phyloP scores from a whole-genome alignment of 805 yeast species.

The Yarrowia osloensis region DNA sequence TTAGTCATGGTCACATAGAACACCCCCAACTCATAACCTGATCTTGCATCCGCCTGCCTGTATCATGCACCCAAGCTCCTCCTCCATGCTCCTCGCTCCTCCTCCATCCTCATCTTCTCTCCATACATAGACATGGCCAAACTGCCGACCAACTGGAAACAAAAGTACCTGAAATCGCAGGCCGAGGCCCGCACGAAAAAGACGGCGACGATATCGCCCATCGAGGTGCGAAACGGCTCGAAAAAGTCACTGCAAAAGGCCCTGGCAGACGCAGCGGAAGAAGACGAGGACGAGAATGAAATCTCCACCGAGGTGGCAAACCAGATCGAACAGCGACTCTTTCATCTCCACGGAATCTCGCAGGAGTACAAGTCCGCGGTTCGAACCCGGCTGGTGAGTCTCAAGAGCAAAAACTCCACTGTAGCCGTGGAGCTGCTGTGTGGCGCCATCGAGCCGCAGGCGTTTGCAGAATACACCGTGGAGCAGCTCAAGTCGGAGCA shows the following conservation, averaged over 20 bases:
- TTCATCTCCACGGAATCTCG: background rate
- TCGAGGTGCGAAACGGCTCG: constrained; percentile 1
- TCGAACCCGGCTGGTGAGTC: constrained; percentile 12
- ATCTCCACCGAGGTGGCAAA: constrained; percentile 23
- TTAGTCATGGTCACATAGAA: too few species aligned
- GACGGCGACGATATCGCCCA: background rate
- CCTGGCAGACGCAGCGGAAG: constrained; percentile 1
- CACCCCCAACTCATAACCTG: constrained; percentile 3
- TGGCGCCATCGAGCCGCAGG: constrained; percentile 19
- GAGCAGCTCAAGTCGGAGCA: constrained; percentile 7
- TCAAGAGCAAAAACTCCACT: constrained; percentile 8
- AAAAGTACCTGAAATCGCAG: constrained; percentile 24
- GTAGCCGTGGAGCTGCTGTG: constrained; percentile 6
- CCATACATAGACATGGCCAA: constrained; percentile 16
- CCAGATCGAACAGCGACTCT: background rate
- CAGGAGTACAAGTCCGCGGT: constrained; percentile 22
- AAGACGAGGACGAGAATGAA: constrained; percentile 1
- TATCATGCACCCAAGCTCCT: background rate
- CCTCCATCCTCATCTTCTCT: too few species aligned
- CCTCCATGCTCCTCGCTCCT: background rate
- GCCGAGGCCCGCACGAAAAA: constrained; percentile 12
- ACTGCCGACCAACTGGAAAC: constrained; percentile 31
- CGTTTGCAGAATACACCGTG: constrained; percentile 15
- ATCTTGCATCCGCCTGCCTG: background rate
- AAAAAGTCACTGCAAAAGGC: background rate